A percentile compares a stretch with the other conserved stretches of the same genome.
Conservation (phyloP, 2,329 filamentous ascomycete genomes). For the Alternaria sp. region DNA sequence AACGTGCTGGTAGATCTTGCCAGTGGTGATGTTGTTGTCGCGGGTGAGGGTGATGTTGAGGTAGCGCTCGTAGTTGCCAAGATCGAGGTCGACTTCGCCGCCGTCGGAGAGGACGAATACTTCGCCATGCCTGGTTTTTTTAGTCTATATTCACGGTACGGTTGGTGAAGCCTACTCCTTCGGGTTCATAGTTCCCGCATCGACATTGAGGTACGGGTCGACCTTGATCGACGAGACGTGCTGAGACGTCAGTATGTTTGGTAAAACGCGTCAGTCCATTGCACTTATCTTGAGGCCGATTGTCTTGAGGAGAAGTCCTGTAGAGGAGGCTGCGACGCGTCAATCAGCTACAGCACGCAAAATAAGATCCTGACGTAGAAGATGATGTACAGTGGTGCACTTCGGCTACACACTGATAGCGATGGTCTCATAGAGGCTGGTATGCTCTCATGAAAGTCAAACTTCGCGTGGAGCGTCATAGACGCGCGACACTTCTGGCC, state of each 20-base stretch:
- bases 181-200: conserved; percentile 75
- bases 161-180: conserved; percentile 60
- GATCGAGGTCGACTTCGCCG: conserved; percentile 76
- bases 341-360: conserved; percentile 11
- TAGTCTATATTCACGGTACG: conserved; percentile 4
- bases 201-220: conserved; percentile 77
- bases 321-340: conserved; percentile 66
- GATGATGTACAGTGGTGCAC: neutral
- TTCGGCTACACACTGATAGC: neutral
- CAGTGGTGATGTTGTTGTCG: conserved; percentile 96
- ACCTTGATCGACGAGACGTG: conserved; percentile 72
- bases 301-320: conserved; percentile 79
- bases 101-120: conserved; percentile 87
- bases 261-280: conserved; percentile 19
- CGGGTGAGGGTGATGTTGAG: conserved; percentile 80
- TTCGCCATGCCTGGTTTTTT: conserved; percentile 73
- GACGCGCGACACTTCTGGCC: neutral
- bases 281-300: conserved; percentile 75
- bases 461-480: neutral
- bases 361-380: neutral
- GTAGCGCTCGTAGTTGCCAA: conserved; percentile 81
- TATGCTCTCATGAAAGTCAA: neutral
- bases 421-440: neutral
- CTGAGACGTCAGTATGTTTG: conserved; percentile 43
- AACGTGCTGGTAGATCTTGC: conserved; percentile 92